Evolutionary conservation across 2,329 filamentous ascomycete species (phyloP).

Genomic region (Zasmidium angulare): DNA sequence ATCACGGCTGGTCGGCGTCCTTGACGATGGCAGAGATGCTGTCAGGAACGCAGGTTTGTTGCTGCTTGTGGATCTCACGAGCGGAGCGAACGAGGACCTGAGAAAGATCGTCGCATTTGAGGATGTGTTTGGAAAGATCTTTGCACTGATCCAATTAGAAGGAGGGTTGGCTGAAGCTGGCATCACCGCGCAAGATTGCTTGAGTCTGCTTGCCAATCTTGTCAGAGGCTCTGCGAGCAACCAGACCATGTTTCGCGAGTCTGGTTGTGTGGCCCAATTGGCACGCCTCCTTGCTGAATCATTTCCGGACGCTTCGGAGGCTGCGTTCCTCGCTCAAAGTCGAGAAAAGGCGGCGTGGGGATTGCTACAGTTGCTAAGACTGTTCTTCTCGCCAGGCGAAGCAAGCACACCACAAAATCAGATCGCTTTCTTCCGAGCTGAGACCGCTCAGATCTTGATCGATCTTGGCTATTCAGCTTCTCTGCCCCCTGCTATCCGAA

Average conservation of each 20-base stretch:
- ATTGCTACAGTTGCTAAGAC: constrained; percentile 76
- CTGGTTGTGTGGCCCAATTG: constrained; percentile 74
- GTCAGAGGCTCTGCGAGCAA: constrained; percentile 85
- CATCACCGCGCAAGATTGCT: constrained; percentile 85
- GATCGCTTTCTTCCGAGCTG: constrained; percentile 78
- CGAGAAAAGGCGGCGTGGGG: constrained; percentile 91
- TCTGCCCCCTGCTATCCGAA: constrained; percentile 74
- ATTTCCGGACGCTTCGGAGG: constrained; percentile 42
- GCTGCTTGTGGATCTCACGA: constrained; percentile 82
- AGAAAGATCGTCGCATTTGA: constrained; percentile 96
- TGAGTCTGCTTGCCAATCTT: constrained; percentile 87
- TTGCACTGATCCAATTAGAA: constrained; percentile 77
- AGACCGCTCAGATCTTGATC: constrained; percentile 74
- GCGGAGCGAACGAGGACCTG: constrained; percentile 76
- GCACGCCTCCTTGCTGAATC: constrained; percentile 60
- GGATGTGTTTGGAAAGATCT: constrained; percentile 85
- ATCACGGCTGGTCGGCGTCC: constrained; percentile 75
- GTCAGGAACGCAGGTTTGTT: constrained; percentile 82
- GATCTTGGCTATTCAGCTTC: constrained; percentile 76
- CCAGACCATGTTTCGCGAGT: constrained; percentile 90
- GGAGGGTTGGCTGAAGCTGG: constrained; percentile 80
- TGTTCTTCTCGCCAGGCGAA: constrained; percentile 82
- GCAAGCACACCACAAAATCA: constrained; percentile 81
- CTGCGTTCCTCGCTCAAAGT: constrained; percentile 48
- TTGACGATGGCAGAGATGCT: constrained; percentile 84